These are phyloP conservation scores for Aspergillus udagawae DNA, from an alignment of 2,329 filamentous ascomycete genomes.

Conservation along the genomic window DNA sequence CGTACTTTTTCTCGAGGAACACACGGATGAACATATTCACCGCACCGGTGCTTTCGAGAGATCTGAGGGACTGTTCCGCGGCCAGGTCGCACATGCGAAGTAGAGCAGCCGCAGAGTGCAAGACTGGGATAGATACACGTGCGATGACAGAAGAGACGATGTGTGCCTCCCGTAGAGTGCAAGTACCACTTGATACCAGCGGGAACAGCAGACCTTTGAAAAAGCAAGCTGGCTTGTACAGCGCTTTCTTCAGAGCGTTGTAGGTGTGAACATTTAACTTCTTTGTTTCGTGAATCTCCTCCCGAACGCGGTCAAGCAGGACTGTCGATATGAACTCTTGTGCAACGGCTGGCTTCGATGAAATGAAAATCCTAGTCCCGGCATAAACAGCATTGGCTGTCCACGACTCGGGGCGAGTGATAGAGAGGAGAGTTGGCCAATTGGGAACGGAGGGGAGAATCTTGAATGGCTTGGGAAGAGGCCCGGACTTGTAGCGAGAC, in stretches of 20 bases:
- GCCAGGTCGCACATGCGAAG: slow-evolving; percentile 92
- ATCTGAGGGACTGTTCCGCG: slow-evolving; percentile 73
- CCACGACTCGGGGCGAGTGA: slow-evolving; percentile 76
- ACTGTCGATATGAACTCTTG: slow-evolving; percentile 85
- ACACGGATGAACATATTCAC: slow-evolving; percentile 95
- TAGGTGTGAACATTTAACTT: slow-evolving; percentile 96
- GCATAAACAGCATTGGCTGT: slow-evolving; percentile 81
- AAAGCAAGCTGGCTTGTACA: slow-evolving; percentile 93
- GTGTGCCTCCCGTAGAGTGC: slow-evolving; percentile 84
- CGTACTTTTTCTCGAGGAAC: slow-evolving; percentile 94
- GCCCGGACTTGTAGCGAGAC: slow-evolving; percentile 91
- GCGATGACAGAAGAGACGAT: slow-evolving; percentile 85
- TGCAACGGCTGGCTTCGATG: slow-evolving; percentile 71
- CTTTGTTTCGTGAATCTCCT: slow-evolving; percentile 89
- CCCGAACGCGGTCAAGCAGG: slow-evolving; percentile 82
- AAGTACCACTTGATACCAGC: slow-evolving; percentile 77
- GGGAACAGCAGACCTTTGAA: slow-evolving; percentile 97
- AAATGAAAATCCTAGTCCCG: slow-evolving; percentile 88
- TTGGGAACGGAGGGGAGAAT: slow-evolving; percentile 87
- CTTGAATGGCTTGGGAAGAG: slow-evolving; percentile 95
- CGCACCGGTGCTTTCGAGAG: slow-evolving; percentile 80
- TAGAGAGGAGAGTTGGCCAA: slow-evolving; percentile 82
- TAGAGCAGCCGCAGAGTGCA: slow-evolving; percentile 87
- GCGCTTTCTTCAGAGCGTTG: slow-evolving; percentile 83
- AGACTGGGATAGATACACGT: slow-evolving; percentile 79